Base-by-base conservation (phyloP, 2,329 filamentous ascomycete species). In the Apiospora kogelbergensis region DNA sequence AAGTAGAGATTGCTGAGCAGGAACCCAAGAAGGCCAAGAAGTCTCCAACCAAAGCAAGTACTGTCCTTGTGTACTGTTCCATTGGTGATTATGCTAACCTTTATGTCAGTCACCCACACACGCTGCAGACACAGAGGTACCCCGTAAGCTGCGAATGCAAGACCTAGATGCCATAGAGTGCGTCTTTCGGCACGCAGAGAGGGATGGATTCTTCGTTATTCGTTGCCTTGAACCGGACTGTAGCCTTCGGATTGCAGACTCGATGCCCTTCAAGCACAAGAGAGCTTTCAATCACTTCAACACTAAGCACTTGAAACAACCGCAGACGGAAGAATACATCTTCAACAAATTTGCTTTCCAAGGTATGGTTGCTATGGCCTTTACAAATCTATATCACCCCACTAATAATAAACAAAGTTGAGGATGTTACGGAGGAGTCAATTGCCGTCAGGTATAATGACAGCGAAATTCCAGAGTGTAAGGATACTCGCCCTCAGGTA, bases 221-320 rank as follows among this genome's bases (percentile, higher is more conserved):
- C 74, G 77, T 64, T 78, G 77, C 63, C 68, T 72, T 37, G 68
- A 70, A 13, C 70, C 72, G 22, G 69, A 72, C 15, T 76, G 74
- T 64, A 63, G 48, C 48, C 44, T 69, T 1, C 71, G 73, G 13
- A 72, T 72, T 48, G 75, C 77, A 67, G 74, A 73, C 4, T 69
- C 74, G 17, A 70, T 73, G n/a, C 77, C 77, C 68, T 71, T 78
- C 45, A 68, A 70, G 2, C 73, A 77, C 46, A 75, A 76, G 41
- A 71, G 77, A 63, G 77, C 77, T 6, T 67, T 77, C 60, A 75
- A 74, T 67, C 77, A 78, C 67, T 78, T 78, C 57, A 72, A 74
- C 44, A n/a, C 41, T 64, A 73, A 68, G 41, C 76, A 77, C 65
- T 65, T 71, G 17, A 66, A 68, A 0, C 70, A 71, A 26, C 71